phyloP scores from a whole-genome alignment of 495 filamentous ascomycete species.

The Rostrohypoxylon terebratum region DNA sequence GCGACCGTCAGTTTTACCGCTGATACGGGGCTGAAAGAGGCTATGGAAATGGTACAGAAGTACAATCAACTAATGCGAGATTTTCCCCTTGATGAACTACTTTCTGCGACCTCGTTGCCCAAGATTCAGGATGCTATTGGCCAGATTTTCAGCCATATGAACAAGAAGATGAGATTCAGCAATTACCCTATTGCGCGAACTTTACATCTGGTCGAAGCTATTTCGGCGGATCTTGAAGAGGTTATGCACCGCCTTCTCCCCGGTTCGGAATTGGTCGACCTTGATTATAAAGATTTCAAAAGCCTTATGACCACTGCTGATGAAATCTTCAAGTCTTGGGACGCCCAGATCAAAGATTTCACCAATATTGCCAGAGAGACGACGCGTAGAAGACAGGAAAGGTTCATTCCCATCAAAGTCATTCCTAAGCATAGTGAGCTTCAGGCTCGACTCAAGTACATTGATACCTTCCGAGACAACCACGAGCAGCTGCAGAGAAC shows the following conservation, averaged over 20 bases:
- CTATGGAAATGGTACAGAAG: slow-evolving; percentile 93
- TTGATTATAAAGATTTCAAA: slow-evolving; percentile 91
- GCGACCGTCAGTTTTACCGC: slow-evolving; percentile 95
- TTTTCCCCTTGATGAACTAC: slow-evolving; percentile 93
- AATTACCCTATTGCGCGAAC: slow-evolving; percentile 94
- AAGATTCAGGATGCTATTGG: slow-evolving; percentile 92
- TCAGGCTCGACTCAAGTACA: slow-evolving; percentile 90
- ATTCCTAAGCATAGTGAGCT: slow-evolving; percentile 82
- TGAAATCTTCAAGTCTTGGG: slow-evolving; percentile 90
- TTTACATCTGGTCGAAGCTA: slow-evolving; percentile 95
- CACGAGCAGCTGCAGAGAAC: slow-evolving; percentile 97
- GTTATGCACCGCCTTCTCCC: slow-evolving; percentile 86
- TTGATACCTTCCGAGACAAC: slow-evolving; percentile 91
- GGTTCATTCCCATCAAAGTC: slow-evolving; percentile 98
- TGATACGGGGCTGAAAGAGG: slow-evolving; percentile 94
- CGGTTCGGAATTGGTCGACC: slow-evolving; percentile 87
- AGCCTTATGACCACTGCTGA: slow-evolving; percentile 84
- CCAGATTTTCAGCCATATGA: slow-evolving; percentile 90
- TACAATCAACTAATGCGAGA: slow-evolving; percentile 99
- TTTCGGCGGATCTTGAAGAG: slow-evolving; percentile 90
- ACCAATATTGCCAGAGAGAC: slow-evolving; percentile 96
- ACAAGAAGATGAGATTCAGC: slow-evolving; percentile 95
- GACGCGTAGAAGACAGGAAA: slow-evolving; percentile 89
- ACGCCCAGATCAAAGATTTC: slow-evolving; percentile 95
- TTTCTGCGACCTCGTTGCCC: slow-evolving; percentile 87